Percentiles rank a stretch among this genome's conserved stretches.
Evolutionary conservation across 2,329 filamentous ascomycete species (phyloP).

Genomic region (Beauveria bassiana): DNA sequence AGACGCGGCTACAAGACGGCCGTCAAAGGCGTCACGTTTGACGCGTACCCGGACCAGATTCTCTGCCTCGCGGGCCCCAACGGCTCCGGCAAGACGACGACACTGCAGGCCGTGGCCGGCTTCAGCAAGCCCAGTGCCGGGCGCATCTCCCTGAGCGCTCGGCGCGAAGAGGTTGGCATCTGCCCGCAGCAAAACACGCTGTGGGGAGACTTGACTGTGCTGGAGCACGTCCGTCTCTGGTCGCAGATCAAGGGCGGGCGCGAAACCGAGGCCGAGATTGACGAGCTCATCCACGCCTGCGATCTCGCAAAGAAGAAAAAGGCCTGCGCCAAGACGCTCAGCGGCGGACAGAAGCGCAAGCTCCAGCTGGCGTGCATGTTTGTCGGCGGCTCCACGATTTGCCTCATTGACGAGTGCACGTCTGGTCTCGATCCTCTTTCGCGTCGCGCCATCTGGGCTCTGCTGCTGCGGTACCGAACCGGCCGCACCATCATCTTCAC

Average conservation of each 20-base stretch:
- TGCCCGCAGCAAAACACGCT: slow-evolving; percentile 64
- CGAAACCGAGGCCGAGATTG: slow-evolving; percentile 37
- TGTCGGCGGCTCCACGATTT: slow-evolving; percentile 59
- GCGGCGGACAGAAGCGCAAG: slow-evolving; percentile 6
- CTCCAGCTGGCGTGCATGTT: slow-evolving; percentile 54
- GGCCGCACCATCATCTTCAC: slow-evolving; percentile 58
- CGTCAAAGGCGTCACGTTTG: slow-evolving; percentile 52
- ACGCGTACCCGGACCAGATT: slow-evolving; percentile 52
- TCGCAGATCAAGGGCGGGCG: slow-evolving; percentile 46
- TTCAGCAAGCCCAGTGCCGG: slow-evolving; percentile 53
- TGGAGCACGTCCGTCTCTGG: slow-evolving; percentile 58
- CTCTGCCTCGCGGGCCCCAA: slow-evolving; percentile 63
- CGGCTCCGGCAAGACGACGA: slow-evolving; percentile 64
- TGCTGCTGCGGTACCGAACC: slow-evolving; percentile 55
- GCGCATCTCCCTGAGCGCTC: slow-evolving; percentile 48
- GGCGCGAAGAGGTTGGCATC: slow-evolving; percentile 36
- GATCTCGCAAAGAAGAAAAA: slow-evolving; percentile 52
- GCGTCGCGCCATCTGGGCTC: slow-evolving; percentile 62
- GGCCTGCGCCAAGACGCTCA: slow-evolving; percentile 45
- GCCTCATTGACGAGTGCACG: slow-evolving; percentile 61
- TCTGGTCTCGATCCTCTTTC: slow-evolving; percentile 61
- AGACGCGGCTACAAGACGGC: slow-evolving; percentile 35
- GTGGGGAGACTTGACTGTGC: slow-evolving; percentile 58
- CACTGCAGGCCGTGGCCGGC: slow-evolving; percentile 59
- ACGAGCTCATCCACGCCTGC: slow-evolving; percentile 46